A percentile compares a stretch with the other conserved stretches of the same genome.
Conservation (phyloP, 2,329 filamentous ascomycete species). For the Endoconidiophora polonica region DNA sequence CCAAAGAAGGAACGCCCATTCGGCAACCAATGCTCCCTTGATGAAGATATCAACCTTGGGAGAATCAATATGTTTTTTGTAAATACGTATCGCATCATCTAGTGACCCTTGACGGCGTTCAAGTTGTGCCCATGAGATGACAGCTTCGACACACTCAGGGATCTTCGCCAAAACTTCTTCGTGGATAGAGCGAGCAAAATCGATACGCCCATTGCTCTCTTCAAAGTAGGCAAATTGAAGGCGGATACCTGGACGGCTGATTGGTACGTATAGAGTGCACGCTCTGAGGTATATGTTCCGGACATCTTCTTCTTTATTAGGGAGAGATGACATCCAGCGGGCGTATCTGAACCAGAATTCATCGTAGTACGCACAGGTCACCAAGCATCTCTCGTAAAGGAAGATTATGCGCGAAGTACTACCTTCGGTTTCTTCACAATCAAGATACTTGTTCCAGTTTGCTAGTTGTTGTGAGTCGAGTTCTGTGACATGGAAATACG, state of each 20-base stretch:
- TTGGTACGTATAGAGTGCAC: conserved; percentile 68
- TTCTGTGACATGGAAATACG: conserved; percentile 92
- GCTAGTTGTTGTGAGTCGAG: conserved; percentile 68
- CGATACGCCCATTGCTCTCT: conserved; percentile 61
- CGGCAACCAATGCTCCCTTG: conserved; percentile 72
- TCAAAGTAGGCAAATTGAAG: conserved; percentile 92
- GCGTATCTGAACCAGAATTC: conserved; percentile 98
- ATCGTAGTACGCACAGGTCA: conserved; percentile 86
- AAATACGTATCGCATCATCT: conserved; percentile 68
- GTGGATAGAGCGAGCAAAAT: conserved; percentile 72
- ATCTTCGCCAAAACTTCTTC: conserved; percentile 58
- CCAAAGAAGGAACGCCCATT: conserved; percentile 79
- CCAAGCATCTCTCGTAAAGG: conserved; percentile 83
- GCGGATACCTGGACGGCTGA: conserved; percentile 67
- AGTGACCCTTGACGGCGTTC: conserved; percentile 69
- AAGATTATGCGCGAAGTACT: conserved; percentile 60
- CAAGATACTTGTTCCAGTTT: conserved; percentile 93
- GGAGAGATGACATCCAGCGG: conserved; percentile 75
- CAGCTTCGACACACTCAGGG: conserved; percentile 72
- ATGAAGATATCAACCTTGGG: conserved; percentile 56
- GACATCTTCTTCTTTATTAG: conserved; percentile 71
- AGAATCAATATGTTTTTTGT: conserved; percentile 65
- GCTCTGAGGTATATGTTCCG: conserved; percentile 85
- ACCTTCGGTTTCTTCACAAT: conserved; percentile 82
- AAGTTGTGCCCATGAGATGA: conserved; percentile 74